Evolutionary conservation across 2,329 filamentous ascomycete genomes (phyloP).

Genomic region (Cordyceps fumosorosea): DNA sequence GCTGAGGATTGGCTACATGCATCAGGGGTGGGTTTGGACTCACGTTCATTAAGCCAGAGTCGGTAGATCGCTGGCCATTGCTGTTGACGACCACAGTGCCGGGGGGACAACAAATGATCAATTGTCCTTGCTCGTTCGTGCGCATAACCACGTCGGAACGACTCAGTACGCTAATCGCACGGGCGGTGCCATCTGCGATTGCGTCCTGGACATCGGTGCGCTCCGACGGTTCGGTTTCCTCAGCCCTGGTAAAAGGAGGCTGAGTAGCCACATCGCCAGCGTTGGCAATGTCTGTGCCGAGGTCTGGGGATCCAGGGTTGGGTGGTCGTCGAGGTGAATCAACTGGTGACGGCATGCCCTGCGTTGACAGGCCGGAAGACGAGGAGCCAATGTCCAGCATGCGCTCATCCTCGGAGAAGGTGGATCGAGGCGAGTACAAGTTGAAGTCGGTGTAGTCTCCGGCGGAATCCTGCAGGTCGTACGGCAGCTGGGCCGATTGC

Average conservation of each 20-base stretch:
- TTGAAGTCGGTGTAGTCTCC: conserved; percentile 48
- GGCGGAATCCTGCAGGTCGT: conserved; percentile 23
- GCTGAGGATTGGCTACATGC: conserved; percentile 3
- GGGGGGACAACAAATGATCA: conserved; percentile 14
- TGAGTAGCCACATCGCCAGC: not conserved
- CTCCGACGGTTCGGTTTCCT: not conserved
- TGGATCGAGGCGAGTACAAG: conserved; percentile 45
- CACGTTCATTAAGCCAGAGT: conserved; percentile 14
- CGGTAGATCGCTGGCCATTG: not conserved
- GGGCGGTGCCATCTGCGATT: not conserved
- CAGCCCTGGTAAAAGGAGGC: conserved; percentile 8
- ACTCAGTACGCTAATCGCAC: not conserved
- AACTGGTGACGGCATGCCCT: conserved; percentile 8
- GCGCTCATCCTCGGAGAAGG: conserved; percentile 43
- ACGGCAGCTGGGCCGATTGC: conserved; percentile 29
- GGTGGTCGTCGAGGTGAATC: conserved; percentile 9
- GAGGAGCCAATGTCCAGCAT: conserved; percentile 26
- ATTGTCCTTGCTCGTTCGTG: conserved; percentile 9
- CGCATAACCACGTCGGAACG: conserved; percentile 8
- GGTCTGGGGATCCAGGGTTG: not conserved
- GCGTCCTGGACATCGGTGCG: not conserved
- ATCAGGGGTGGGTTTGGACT: not conserved
- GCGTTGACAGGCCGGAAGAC: conserved; percentile 5
- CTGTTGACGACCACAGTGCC: conserved; percentile 10
- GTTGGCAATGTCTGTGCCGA: not conserved